Evolutionary conservation across 768 basidiomycete species (phyloP), one percentile per base, ranked within the genome.

Genomic region (Tephrocybe sp.): DNA sequence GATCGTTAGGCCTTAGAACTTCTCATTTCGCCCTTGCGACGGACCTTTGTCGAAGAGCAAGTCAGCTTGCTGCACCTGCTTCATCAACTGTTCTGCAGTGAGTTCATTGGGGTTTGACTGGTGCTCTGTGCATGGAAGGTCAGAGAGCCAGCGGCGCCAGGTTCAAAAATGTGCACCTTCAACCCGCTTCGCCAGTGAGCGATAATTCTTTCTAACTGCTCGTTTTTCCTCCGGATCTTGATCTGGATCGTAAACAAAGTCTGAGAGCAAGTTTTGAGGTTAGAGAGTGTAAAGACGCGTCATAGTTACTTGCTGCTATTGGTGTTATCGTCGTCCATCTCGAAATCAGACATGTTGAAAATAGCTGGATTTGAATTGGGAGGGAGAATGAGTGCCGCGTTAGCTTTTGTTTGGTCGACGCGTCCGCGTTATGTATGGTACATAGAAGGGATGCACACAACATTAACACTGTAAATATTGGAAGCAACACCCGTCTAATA

Each of bases 201-300:
- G 84, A 62, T 93, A 94, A 57, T 81, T 73, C 63, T 84, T 84
- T 37, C 92, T 77, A 6, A 93, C 71, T 34, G 75, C 75, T 56
- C 92, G 84, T 66, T 88, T 86, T 64, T 89, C 86, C 55, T 88
- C 85, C 4, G 85, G 83, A 71, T 93, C 80, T 64, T 93, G 91
- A 65, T 93, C 88, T 9, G 90, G 90, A 62, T 93, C 88, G 62
- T 90, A 93, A 11, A 76, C 71, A 15, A 78, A 67, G 44, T 71
- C 73, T 62, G 45, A 40, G 34, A 36, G 34, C 32, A 43, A 12
- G 38, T 42, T 28, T 15, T 38, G 23, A 36, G 21, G 2, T 6
- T 11, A 14, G 18, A 28, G 17, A 56, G 26, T 4, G 10, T 14
- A 3, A 28, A 18, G 9, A 14, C 12, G 32, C 28, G 11, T 45